Conservation (phyloP, 1,284 basidiomycete species). For the Anthracocystis panici-leucophaei region DNA sequence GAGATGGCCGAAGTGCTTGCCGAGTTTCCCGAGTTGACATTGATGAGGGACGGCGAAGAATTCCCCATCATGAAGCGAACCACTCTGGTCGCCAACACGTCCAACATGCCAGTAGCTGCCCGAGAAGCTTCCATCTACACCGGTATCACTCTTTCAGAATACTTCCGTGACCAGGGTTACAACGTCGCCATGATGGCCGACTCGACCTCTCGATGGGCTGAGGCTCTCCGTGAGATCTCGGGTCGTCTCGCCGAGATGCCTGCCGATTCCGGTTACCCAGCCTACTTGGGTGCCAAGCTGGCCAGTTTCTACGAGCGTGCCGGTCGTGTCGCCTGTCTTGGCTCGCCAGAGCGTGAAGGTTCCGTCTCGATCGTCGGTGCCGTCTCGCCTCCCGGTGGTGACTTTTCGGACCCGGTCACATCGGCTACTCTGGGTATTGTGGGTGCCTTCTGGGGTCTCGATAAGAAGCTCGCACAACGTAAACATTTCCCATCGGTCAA, state of each 20-base stretch:
- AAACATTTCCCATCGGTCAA: slow-evolving; percentile 99
- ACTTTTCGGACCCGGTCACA: slow-evolving; percentile 99
- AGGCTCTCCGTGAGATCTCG: slow-evolving; percentile 98
- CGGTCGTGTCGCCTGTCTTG: slow-evolving; percentile 94
- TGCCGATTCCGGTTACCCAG: slow-evolving; percentile 94
- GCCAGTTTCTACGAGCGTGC: slow-evolving; percentile 99
- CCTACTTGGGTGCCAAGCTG: slow-evolving; percentile 94
- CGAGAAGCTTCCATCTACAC: slow-evolving; percentile 99
- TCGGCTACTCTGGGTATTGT: slow-evolving; percentile 97
- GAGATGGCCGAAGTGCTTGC: slow-evolving; percentile 99
- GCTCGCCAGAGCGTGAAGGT: slow-evolving; percentile 87
- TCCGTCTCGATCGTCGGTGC: slow-evolving; percentile 99
- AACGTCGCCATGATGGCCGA: slow-evolving; percentile 99
- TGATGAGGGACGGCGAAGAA: slow-evolving; percentile 88
- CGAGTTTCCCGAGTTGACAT: slow-evolving; percentile 93
- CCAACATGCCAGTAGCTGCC: slow-evolving; percentile 99
- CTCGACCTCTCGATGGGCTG: slow-evolving; percentile 99
- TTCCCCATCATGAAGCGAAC: slow-evolving; percentile 99
- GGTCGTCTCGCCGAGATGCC: slow-evolving; percentile 99
- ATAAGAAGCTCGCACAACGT: slow-evolving; percentile 95
- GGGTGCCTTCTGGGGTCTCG: slow-evolving; percentile 83
- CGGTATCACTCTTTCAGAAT: slow-evolving; percentile 98
- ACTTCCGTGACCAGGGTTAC: slow-evolving; percentile 98
- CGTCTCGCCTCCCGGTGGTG: slow-evolving; percentile 97
- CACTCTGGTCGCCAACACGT: slow-evolving; percentile 97